Evolutionary conservation across 208 protist genomes (phyloP).

Genomic region (Leishmania lainsoni): DNA sequence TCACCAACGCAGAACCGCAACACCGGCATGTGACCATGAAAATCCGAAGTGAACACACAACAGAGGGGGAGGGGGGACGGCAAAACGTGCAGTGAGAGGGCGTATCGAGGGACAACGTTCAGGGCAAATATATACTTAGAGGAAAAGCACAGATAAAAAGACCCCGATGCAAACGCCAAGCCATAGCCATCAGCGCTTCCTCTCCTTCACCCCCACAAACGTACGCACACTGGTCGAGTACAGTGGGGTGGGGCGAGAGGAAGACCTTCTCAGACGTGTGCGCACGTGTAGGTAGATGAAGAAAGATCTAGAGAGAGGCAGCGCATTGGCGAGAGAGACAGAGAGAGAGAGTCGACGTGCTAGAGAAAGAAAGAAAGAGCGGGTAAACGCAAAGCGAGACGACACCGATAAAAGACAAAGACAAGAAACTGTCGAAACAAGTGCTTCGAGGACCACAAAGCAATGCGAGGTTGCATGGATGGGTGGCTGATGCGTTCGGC

Average conservation of each 20-base stretch:
- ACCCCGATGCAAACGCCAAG: no score
- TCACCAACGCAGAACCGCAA: no score
- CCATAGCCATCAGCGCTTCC: no score
- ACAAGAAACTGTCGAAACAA: background rate
- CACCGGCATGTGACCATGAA: background rate
- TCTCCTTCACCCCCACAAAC: background rate
- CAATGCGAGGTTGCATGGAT: background rate
- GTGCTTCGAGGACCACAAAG: background rate
- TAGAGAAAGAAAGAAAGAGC: background rate
- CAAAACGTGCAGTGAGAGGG: background rate
- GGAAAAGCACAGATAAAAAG: no score
- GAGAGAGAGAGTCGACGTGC: background rate
- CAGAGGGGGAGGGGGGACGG: background rate
- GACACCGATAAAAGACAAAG: background rate
- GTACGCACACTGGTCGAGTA: background rate
- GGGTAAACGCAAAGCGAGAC: background rate
- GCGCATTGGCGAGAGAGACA: background rate
- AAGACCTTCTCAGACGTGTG: background rate
- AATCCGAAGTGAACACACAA: constrained; percentile 2
- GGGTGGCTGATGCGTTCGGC: background rate
- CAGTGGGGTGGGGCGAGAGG: background rate
- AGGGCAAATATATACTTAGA: background rate
- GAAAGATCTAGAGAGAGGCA: background rate
- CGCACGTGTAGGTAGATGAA: background rate
- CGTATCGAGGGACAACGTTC: background rate